Base-by-base conservation (phyloP, 345 rosid genomes). In the Raphanus raphanistrum region DNA sequence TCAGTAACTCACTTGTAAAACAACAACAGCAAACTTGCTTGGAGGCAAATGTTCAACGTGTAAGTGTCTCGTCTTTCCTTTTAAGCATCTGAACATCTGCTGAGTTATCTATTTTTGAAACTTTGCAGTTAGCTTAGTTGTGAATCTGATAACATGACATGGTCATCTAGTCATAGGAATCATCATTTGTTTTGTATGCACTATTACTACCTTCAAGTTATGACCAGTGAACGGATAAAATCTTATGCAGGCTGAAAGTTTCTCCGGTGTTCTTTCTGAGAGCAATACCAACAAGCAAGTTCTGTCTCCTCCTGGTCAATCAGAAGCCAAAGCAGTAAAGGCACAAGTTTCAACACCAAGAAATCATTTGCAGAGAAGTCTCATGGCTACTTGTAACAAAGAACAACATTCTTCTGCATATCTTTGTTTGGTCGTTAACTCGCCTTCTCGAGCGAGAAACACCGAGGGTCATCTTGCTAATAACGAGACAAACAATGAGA, bases 241-340 rank as follows among this genome's bases (percentile, higher is more conserved):
- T 31, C 31, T 54, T 71, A 17, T 68, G 41, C 86, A 87, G 94
- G 89, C 70, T 68, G 84, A 82, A 71, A 86, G 69, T 84, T 81
- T 84, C 76, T 78, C 84, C 33, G 86, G 83, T 28, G 80, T 88
- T 78, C 92, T 88, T 69, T 73, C 78, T 71, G 97, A 90, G 72
- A 89, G 73, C 66, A 88, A 88, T 59, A 60, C 81, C 73, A 78
- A 82, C 72, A 87, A 90, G 82, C 54, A 76, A 66, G 66, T 71
- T 31, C 50, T 86, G 72, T 83, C 88, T 80, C 83, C 96, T 82
- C 92, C 96, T 72, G 74, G 83, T 76, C 88, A 86, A 83, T 80
- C 74, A 76, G 79, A 80, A 64, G 61, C 72, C 32, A 85, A 82
- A 73, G 84, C 81, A 52, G 87, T 76, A 45, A 81, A 82, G 72